These are phyloP conservation scores for Aspergillus saccharolyticus DNA, from an alignment of 495 filamentous ascomycete genomes.

Conservation along the genomic window DNA sequence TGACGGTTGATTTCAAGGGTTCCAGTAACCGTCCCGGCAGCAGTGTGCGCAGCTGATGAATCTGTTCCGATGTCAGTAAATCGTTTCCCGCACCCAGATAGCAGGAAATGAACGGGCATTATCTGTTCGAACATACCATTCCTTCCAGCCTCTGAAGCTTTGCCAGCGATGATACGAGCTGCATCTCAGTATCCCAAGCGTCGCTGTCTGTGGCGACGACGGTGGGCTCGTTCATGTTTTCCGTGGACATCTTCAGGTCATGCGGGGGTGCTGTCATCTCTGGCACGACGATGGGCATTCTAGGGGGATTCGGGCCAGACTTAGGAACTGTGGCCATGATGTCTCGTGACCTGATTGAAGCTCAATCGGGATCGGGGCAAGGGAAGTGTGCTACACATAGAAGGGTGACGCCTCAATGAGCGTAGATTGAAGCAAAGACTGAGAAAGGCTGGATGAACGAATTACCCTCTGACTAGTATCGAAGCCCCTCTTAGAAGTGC, in stretches of 20 bases:
- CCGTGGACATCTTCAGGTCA: not conserved
- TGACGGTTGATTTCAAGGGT: constrained; percentile 30
- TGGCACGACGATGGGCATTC: constrained; percentile 2
- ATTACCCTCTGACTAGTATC: too few relatives aligned
- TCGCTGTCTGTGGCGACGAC: not conserved
- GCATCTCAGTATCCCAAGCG: constrained; percentile 33
- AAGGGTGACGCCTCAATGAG: too few relatives aligned
- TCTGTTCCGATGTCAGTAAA: constrained; percentile 16
- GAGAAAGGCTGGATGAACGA: too few relatives aligned
- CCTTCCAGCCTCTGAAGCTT: constrained; percentile 41
- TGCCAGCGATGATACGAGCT: constrained; percentile 39
- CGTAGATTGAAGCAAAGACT: too few relatives aligned
- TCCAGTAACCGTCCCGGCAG: constrained; percentile 36
- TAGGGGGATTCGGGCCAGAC: not conserved
- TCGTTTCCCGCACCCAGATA: not conserved
- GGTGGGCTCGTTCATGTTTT: not conserved
- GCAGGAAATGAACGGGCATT: not conserved
- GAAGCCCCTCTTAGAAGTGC: not conserved
- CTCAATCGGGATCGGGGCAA: too few relatives aligned
- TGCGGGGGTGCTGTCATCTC: constrained; percentile 1
- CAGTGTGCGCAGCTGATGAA: constrained; percentile 40
- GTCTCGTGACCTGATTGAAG: too few relatives aligned
- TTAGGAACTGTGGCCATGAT: not conserved
- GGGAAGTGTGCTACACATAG: too few relatives aligned
- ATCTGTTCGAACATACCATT: constrained; percentile 22